Evolutionary conservation across 2,329 filamentous ascomycete genomes (phyloP).

Genomic region (Apiospora phragmitis): DNA sequence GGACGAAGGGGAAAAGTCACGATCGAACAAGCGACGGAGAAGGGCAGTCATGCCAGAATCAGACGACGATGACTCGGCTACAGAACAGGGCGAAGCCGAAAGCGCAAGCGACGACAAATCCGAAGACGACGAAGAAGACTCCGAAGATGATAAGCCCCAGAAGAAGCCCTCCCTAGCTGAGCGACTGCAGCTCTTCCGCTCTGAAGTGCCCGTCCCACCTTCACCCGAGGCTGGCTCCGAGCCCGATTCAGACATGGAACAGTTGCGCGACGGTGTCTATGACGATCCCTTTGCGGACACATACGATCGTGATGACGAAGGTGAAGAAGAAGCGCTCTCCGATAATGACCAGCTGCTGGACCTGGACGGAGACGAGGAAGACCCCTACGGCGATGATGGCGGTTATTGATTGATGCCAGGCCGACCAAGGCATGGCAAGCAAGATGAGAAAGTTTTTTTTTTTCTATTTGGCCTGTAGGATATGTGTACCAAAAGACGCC

Average conservation of each 20-base stretch:
- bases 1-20: neutral
- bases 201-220: neutral
- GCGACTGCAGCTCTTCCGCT: constrained; percentile 9
- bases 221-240: constrained; percentile 7
- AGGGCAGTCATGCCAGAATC: neutral
- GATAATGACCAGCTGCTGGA: neutral
- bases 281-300: constrained; percentile 3
- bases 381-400: neutral
- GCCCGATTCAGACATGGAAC: constrained; percentile 6
- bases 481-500: neutral
- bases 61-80: constrained; percentile 6
- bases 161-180: constrained; percentile 3
- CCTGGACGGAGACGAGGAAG: neutral
- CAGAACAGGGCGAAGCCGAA: neutral
- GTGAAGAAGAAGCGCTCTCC: neutral
- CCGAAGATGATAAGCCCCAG: neutral
- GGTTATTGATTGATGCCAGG: neutral
- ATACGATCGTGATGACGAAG: neutral
- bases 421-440: neutral
- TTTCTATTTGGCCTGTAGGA: constrained; percentile 1
- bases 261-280: neutral
- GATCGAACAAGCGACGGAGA: neutral
- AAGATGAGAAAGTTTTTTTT: neutral
- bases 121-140: neutral
- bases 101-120: neutral